Evolutionary conservation across 2,329 filamentous ascomycete species (phyloP).

Genomic region (Arthroderma sp.): DNA sequence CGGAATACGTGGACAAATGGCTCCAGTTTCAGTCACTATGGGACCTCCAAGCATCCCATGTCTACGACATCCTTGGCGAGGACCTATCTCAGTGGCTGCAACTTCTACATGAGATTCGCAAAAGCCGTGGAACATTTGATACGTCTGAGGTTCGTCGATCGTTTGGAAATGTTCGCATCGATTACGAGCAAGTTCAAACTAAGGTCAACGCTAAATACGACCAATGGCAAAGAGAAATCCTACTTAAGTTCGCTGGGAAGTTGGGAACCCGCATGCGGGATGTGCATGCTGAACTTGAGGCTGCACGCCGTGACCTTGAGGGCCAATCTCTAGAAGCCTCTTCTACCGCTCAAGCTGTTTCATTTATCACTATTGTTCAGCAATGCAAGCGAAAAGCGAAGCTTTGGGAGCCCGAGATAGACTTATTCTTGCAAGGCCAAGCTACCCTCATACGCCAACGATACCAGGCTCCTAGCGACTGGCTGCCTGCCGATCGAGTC

Average conservation of each 20-base stretch:
- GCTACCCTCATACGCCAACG: conserved; percentile 81
- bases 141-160: conserved; percentile 86
- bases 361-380: conserved; percentile 96
- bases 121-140: conserved; percentile 91
- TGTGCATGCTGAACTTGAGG: conserved; percentile 81
- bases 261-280: conserved; percentile 86
- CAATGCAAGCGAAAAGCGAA: conserved; percentile 90
- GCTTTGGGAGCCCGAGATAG: conserved; percentile 88
- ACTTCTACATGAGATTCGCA: conserved; percentile 89
- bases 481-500: conserved; percentile 92
- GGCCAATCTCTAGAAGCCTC: conserved; percentile 83
- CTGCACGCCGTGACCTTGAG: conserved; percentile 80
- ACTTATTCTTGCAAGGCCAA: conserved; percentile 90
- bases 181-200: conserved; percentile 96
- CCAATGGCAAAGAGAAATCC: conserved; percentile 96
- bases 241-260: conserved; percentile 81
- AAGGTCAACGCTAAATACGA: conserved; percentile 99
- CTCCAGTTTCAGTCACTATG: conserved; percentile 96
- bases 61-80: conserved; percentile 84
- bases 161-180: conserved; percentile 88
- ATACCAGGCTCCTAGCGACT: conserved; percentile 86
- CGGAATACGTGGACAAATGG: conserved; percentile 91
- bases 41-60: conserved; percentile 92
- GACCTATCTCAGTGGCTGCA: conserved; percentile 89
- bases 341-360: conserved; percentile 91